Evolutionary conservation across 2,329 filamentous ascomycete species (phyloP).

Genomic region (Gnomoniopsis sp.): DNA sequence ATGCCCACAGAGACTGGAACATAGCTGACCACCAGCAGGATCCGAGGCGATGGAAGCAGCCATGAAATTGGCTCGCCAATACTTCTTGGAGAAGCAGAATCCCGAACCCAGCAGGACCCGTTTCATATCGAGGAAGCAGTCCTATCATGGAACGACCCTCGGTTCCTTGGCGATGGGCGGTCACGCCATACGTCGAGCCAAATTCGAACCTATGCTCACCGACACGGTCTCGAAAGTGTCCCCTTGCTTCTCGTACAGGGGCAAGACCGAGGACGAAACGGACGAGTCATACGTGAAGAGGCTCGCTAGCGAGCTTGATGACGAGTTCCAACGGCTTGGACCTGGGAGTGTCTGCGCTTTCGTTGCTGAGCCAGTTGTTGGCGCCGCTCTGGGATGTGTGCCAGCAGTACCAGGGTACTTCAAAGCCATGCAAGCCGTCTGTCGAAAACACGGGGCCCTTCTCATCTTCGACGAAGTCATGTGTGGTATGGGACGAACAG

Average conservation of each 20-base stretch:
- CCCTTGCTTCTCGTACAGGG: constrained; percentile 64
- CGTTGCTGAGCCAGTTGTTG: constrained; percentile 70
- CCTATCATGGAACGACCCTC: constrained; percentile 71
- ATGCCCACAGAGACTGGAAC: constrained; percentile 40
- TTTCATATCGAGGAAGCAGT: constrained; percentile 65
- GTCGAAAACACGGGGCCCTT: constrained; percentile 51
- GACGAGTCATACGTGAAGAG: constrained; percentile 57
- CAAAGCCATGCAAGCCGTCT: constrained; percentile 48
- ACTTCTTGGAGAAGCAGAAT: constrained; percentile 54
- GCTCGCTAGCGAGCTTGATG: constrained; percentile 63
- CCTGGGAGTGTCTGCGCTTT: constrained; percentile 68
- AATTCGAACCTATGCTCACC: constrained; percentile 61
- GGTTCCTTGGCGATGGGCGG: constrained; percentile 64
- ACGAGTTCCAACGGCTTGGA: constrained; percentile 61
- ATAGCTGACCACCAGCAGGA: constrained; percentile 33
- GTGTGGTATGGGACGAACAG: constrained; percentile 63
- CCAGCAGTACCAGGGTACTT: constrained; percentile 52
- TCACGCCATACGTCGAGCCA: constrained; percentile 54
- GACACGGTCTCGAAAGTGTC: constrained; percentile 58
- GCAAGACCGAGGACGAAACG: constrained; percentile 46
- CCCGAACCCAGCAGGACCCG: constrained; percentile 53
- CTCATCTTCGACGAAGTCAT: constrained; percentile 63
- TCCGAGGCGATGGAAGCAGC: constrained; percentile 65
- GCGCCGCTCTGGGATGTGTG: constrained; percentile 57
- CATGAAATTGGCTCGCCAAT: constrained; percentile 62